phyloP scores from a whole-genome alignment of 2,329 filamentous ascomycete genomes.

The Colletotrichum tropicale region DNA sequence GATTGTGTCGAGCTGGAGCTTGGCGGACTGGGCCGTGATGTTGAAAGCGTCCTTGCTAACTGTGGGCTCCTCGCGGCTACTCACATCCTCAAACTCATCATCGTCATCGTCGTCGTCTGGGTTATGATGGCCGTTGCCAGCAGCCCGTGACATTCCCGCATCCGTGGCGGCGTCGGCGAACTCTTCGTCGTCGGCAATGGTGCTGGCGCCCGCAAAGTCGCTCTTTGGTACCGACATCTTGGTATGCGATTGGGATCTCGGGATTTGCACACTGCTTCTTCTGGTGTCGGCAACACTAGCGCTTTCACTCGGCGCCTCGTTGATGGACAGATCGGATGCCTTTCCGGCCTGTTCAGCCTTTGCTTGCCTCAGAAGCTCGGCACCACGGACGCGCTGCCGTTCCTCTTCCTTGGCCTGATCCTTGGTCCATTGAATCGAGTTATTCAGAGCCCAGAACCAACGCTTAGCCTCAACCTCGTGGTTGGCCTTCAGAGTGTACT shows the following conservation, averaged over 20 bases:
- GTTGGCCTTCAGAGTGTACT: conserved; percentile 97
- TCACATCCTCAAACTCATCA: conserved; percentile 77
- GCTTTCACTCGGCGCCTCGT: conserved; percentile 55
- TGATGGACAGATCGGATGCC: conserved; percentile 48
- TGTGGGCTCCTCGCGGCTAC: conserved; percentile 74
- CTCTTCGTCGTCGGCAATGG: conserved; percentile 54
- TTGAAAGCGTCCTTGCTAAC: conserved; percentile 92
- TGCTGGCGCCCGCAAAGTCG: conserved; percentile 45
- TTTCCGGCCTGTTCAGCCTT: conserved; percentile 73
- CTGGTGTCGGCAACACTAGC: conserved; percentile 53
- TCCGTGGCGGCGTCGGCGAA: conserved; percentile 53
- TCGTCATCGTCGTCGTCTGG: conserved; percentile 82
- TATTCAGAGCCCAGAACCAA: conserved; percentile 99
- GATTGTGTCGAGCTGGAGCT: conserved; percentile 84
- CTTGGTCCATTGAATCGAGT: conserved; percentile 98
- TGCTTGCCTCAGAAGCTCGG: conserved; percentile 77
- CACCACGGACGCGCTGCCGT: conserved; percentile 73
- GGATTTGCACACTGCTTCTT: conserved; percentile 49
- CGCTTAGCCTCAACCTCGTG: conserved; percentile 97
- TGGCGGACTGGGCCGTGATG: conserved; percentile 95
- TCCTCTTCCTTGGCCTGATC: conserved; percentile 95
- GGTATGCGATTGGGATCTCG: conserved; percentile 42
- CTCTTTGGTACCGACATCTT: conserved; percentile 33
- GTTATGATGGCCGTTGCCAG: conserved; percentile 38
- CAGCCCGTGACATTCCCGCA: conserved; percentile 41